These are phyloP conservation scores for Cyberlindnera mississippiensis DNA, from an alignment of 805 yeast species.

Conservation along the genomic window DNA sequence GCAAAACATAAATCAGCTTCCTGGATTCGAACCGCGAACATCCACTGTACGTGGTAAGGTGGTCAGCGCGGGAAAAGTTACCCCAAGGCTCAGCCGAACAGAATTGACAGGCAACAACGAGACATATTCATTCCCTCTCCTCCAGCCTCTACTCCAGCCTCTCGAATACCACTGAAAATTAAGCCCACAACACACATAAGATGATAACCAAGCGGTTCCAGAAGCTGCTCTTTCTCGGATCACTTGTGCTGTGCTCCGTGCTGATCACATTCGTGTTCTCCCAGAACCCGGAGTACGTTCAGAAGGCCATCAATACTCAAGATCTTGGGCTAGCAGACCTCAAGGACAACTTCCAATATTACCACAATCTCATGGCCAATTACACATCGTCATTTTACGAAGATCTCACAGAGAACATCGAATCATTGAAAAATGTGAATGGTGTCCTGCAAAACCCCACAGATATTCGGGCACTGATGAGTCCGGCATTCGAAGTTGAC, in stretches of 20 bases:
- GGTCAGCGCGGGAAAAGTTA: too few species aligned
- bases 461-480: constrained; percentile 13
- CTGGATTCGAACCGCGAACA: too few species aligned
- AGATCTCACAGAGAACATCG: constrained; percentile 5
- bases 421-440: background rate
- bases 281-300: constrained; percentile 14
- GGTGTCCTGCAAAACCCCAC: background rate
- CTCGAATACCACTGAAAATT: too few species aligned
- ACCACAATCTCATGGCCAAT: constrained; percentile 22
- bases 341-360: constrained; percentile 14
- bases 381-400: constrained; percentile 20
- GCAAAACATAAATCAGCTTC: too few species aligned
- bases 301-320: constrained; percentile 7
- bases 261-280: constrained; percentile 1
- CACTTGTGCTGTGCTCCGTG: background rate
- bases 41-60: too few species aligned
- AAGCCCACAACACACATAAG: background rate
- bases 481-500: constrained; percentile 21
- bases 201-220: constrained; percentile 17
- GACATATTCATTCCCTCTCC: too few species aligned
- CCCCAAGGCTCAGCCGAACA: too few species aligned
- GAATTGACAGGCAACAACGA: too few species aligned
- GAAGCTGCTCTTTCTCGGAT: constrained; percentile 8
- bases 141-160: too few species aligned
- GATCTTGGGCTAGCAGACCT: constrained; percentile 8